These are phyloP conservation scores for Ophiocordyceps australis DNA, from an alignment of 2,329 filamentous ascomycete species.

Conservation along the genomic window DNA sequence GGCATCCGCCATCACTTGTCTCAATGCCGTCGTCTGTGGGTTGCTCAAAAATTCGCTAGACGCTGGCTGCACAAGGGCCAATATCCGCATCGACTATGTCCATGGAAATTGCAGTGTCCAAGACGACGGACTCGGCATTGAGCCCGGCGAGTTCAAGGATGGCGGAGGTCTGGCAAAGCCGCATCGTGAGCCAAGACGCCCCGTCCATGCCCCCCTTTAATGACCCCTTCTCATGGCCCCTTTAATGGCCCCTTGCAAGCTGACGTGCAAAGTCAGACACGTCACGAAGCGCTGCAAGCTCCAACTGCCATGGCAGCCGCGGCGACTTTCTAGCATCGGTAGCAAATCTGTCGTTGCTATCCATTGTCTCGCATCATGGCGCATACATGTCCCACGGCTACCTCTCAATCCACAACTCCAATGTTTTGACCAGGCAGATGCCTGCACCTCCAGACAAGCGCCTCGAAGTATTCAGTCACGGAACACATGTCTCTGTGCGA, in stretches of 20 bases:
- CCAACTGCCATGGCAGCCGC: conserved; percentile 41
- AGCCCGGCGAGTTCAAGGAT: conserved; percentile 50
- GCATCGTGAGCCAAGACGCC: conserved; percentile 45
- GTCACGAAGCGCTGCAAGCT: conserved; percentile 42
- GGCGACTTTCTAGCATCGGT: conserved; percentile 67
- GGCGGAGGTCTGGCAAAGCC: conserved; percentile 54
- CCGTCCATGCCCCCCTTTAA: too few species aligned
- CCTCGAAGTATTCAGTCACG: conserved; percentile 38
- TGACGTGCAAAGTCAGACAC: conserved; percentile 39
- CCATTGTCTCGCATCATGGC: conserved; percentile 54
- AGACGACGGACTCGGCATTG: conserved; percentile 71
- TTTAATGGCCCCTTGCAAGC: conserved; percentile 1
- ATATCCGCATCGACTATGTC: conserved; percentile 53
- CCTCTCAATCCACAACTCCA: conserved; percentile 52
- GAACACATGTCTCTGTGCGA: conserved; percentile 58
- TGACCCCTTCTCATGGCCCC: too few species aligned
- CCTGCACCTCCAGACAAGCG: conserved; percentile 42
- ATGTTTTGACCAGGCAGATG: conserved; percentile 41
- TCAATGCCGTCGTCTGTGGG: conserved; percentile 53
- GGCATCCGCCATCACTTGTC: conserved; percentile 57
- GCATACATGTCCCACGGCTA: conserved; percentile 42
- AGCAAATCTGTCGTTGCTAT: conserved; percentile 56
- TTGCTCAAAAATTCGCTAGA: conserved; percentile 76
- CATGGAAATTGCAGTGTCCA: conserved; percentile 65
- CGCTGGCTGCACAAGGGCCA: conserved; percentile 50